Percentiles rank a stretch among this genome's conserved stretches.
These are phyloP conservation scores for Diplodia corticola DNA, from an alignment of 2,329 filamentous ascomycete genomes.

Conservation along the genomic window DNA sequence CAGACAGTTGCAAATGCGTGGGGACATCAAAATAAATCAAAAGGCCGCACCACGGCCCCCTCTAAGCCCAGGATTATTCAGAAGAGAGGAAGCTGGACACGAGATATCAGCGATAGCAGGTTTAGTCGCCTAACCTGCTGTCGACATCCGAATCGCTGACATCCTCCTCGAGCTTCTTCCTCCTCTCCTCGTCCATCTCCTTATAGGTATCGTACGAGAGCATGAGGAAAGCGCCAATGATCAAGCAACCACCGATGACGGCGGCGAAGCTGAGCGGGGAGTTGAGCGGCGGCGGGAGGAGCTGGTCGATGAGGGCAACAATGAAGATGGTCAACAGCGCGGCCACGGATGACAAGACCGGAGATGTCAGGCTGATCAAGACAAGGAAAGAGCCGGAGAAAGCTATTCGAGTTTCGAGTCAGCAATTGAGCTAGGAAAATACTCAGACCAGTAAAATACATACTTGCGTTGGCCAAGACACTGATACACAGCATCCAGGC, in stretches of 20 bases:
- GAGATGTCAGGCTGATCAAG: conserved; percentile 87
- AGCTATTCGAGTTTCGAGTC: conserved; percentile 37
- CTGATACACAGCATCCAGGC: conserved; percentile 79
- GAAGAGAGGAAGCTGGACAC: background rate
- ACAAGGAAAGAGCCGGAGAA: conserved; percentile 94
- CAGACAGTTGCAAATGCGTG: background rate
- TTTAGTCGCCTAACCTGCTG: conserved; percentile 18
- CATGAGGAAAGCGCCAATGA: conserved; percentile 83
- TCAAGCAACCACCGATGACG: conserved; percentile 78
- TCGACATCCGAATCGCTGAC: conserved; percentile 47
- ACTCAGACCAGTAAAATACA: conserved; percentile 33
- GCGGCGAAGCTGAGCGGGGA: conserved; percentile 72
- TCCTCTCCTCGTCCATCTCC: conserved; percentile 84
- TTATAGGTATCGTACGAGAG: conserved; percentile 89
- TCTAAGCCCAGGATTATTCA: background rate
- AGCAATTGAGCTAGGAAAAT: conserved; percentile 1
- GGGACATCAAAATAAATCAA: background rate
- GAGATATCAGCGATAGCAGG: background rate
- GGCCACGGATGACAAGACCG: conserved; percentile 88
- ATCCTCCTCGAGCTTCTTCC: conserved; percentile 53
- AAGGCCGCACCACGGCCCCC: background rate
- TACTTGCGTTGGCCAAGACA: conserved; percentile 80
- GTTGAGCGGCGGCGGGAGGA: conserved; percentile 68
- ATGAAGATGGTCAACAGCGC: conserved; percentile 95
- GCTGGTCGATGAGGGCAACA: conserved; percentile 88